Percentiles rank a stretch among this genome's conserved stretches.
Evolutionary conservation across 257 asterid genomes (phyloP).

Genomic region (Solanum rostratum): DNA sequence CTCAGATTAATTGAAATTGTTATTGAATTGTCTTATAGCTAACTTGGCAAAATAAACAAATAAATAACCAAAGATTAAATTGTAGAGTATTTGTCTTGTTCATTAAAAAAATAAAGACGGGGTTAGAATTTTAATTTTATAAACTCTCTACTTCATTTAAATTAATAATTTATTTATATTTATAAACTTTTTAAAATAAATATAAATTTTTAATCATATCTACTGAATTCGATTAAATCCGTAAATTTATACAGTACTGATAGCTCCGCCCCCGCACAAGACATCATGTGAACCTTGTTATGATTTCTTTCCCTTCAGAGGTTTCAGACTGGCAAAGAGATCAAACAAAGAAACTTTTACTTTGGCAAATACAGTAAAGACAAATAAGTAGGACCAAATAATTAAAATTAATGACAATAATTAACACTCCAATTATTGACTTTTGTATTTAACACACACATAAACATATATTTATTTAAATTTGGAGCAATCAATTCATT

Average conservation of each 20-base stretch:
- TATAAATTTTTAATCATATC: rapidly evolving
- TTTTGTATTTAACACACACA: not conserved
- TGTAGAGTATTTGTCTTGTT: not conserved
- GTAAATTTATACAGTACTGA: not conserved
- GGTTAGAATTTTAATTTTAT: not conserved
- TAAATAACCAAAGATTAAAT: not conserved
- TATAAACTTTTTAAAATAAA: rapidly evolving
- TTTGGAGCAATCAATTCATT: not conserved
- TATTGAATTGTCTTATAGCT: not conserved
- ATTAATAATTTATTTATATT: not conserved
- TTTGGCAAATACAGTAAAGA: not conserved
- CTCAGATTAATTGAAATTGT: not conserved
- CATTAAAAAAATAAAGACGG: not conserved
- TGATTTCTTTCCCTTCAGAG: not conserved
- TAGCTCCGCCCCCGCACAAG: not conserved
- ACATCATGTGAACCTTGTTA: not conserved
- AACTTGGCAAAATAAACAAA: not conserved
- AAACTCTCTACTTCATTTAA: not conserved
- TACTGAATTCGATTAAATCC: rapidly evolving
- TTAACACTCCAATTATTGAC: not conserved
- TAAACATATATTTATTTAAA: not conserved
- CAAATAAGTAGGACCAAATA: not conserved
- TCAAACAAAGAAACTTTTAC: not conserved
- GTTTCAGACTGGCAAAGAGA: not conserved
- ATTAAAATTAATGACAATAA: not conserved